These are phyloP conservation scores for Chrysochromulina tobinii DNA, from an alignment of 78 protist genomes.

Conservation along the genomic window DNA sequence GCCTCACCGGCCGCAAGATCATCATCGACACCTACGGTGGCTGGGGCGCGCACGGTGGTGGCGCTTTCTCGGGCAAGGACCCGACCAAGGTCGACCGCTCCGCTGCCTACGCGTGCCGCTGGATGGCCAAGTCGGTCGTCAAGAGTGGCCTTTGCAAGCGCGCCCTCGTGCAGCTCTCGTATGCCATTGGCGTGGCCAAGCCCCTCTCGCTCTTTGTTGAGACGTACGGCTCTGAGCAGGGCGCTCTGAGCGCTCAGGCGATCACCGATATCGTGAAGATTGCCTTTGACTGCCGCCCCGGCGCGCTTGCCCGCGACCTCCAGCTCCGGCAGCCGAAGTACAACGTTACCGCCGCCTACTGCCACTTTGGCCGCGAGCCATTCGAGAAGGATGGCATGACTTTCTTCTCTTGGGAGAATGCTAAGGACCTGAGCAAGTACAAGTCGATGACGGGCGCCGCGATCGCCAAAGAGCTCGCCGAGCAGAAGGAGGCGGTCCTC, in stretches of 20 bases:
- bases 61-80: conserved; percentile 99
- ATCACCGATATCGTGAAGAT: conserved; percentile 86
- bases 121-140: conserved; percentile 99
- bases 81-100: conserved; percentile 99
- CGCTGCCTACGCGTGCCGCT: conserved; percentile 99
- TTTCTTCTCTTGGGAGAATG: conserved; percentile 94
- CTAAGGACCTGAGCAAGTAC: conserved; percentile 58
- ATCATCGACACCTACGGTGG: conserved; percentile 99
- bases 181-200: conserved; percentile 99
- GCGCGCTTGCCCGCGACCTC: conserved; percentile 76
- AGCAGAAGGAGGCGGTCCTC: neutral
- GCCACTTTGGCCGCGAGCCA: conserved; percentile 97
- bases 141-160: conserved; percentile 90
- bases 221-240: conserved; percentile 92
- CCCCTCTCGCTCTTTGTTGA: conserved; percentile 98
- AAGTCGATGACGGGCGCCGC: neutral
- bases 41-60: conserved; percentile 99
- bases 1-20: conserved; percentile 99
- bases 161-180: conserved; percentile 95
- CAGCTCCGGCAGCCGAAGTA: conserved; percentile 56
- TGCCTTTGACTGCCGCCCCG: conserved; percentile 98
- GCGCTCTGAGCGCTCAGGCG: conserved; percentile 76
- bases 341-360: conserved; percentile 90
- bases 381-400: conserved; percentile 42
- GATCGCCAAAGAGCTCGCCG: neutral